Conservation (phyloP, 129 eudicot species). For the Mikania micrantha region DNA sequence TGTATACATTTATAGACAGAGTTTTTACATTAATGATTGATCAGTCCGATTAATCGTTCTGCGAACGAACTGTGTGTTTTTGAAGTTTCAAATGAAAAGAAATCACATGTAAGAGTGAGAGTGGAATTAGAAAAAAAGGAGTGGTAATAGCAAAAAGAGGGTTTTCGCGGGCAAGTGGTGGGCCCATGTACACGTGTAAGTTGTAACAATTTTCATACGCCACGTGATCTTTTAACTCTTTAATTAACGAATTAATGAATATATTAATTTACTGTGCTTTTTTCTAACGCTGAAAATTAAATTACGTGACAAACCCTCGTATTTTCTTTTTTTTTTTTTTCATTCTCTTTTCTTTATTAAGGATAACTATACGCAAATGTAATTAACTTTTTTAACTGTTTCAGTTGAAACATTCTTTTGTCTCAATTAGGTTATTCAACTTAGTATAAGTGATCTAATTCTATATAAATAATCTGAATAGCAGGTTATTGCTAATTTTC, state of each 20-base stretch:
- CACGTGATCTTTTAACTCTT: constrained; percentile 10
- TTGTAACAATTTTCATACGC: neutral
- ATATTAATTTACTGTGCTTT: neutral
- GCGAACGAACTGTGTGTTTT: constrained; percentile 6
- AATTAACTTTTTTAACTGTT: too few relatives aligned
- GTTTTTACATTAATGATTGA: constrained; percentile 26
- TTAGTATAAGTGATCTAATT: too few relatives aligned
- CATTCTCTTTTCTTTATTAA: too few relatives aligned
- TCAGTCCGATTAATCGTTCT: neutral
- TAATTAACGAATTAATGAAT: neutral
- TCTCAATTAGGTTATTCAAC: too few relatives aligned
- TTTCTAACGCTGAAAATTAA: too few relatives aligned
- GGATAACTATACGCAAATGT: too few relatives aligned
- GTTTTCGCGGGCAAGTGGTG: constrained; percentile 19
- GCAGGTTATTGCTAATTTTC: too few relatives aligned
- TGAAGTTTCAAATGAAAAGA: constrained; percentile 22
- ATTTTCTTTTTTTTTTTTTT: neutral
- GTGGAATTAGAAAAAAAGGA: neutral
- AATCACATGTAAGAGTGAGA: constrained; percentile 6
- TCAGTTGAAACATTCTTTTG: too few relatives aligned
- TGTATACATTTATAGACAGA: neutral
- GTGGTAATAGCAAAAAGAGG: constrained; percentile 13
- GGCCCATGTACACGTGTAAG: constrained; percentile 12
- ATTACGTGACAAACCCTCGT: too few relatives aligned
- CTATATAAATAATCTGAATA: too few relatives aligned